These are phyloP conservation scores for Heimioporus sp. DNA, from an alignment of 768 basidiomycete genomes.

Conservation along the genomic window DNA sequence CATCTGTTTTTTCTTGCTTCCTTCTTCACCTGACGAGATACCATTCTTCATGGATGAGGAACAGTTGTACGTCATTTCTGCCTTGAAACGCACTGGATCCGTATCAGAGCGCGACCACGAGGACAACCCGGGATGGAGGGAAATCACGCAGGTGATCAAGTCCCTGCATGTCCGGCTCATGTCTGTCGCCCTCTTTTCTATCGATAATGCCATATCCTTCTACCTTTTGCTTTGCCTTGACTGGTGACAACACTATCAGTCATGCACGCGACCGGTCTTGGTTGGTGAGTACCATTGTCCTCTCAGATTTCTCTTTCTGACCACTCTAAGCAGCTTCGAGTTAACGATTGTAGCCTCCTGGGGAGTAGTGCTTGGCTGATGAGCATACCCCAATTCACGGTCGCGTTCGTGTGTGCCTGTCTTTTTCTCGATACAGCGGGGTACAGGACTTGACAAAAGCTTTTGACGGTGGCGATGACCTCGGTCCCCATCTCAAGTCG, in stretches of 20 bases:
- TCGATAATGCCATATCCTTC: conserved; percentile 38
- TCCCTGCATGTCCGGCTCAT: conserved; percentile 57
- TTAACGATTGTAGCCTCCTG: conserved; percentile 63
- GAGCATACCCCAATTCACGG: conserved; percentile 54
- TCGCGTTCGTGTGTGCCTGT: conserved; percentile 44
- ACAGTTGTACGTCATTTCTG: conserved; percentile 41
- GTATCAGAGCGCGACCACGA: conserved; percentile 35
- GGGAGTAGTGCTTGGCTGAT: conserved; percentile 55
- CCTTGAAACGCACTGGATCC: conserved; percentile 24
- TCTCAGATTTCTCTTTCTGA: conserved; percentile 10
- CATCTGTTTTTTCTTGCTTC: conserved; percentile 45
- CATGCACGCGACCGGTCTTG: conserved; percentile 15
- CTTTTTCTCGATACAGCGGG: not conserved
- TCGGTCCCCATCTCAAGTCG: conserved; percentile 52
- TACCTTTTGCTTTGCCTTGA: not conserved
- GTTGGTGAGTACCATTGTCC: conserved; percentile 23
- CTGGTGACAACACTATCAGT: not conserved
- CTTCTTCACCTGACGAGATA: conserved; percentile 41
- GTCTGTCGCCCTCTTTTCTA: conserved; percentile 49
- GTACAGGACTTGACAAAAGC: not conserved
- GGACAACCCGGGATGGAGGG: conserved; percentile 57
- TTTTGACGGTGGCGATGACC: conserved; percentile 34
- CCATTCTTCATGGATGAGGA: conserved; percentile 52
- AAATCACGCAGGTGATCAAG: conserved; percentile 48
- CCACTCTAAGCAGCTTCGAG: conserved; percentile 53